These are phyloP conservation scores for Rhytidhysteron rufulum DNA, from an alignment of 2,329 filamentous ascomycete species.

Conservation along the genomic window DNA sequence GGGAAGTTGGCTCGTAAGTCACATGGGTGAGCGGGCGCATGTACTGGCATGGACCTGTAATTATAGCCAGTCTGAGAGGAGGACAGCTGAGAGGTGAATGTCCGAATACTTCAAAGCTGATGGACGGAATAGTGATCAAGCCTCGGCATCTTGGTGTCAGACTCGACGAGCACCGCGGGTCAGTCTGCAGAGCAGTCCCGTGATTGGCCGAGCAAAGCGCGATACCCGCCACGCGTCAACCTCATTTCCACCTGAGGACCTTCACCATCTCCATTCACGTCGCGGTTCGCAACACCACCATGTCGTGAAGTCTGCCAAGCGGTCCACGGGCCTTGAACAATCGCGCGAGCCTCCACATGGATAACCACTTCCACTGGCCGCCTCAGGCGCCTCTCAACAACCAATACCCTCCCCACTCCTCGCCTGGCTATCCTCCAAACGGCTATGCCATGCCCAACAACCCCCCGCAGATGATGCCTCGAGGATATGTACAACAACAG, in stretches of 20 bases:
- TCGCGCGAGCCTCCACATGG: constrained; percentile 15
- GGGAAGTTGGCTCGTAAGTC: no score
- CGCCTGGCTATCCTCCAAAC: constrained; percentile 25
- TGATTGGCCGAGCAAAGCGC: constrained; percentile 4
- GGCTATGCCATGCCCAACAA: constrained; percentile 12
- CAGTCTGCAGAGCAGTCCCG: no score
- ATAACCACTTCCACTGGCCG: constrained; percentile 32
- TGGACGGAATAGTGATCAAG: no score
- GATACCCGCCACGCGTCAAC: not conserved
- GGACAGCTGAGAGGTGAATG: no score
- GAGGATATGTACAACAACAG: constrained; percentile 1
- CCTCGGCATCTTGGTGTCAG: no score
- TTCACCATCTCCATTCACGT: not conserved
- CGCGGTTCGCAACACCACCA: constrained; percentile 1
- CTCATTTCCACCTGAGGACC: constrained; percentile 1
- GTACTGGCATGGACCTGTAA: no score
- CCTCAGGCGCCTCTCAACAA: constrained; percentile 24
- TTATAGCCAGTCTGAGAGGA: no score
- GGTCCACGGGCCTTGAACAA: not conserved
- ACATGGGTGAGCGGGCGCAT: no score
- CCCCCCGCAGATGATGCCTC: not conserved
- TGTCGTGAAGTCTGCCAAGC: constrained; percentile 3
- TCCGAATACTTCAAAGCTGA: no score
- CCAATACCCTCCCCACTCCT: constrained; percentile 25
- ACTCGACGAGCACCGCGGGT: no score